Percentiles rank a stretch among this genome's conserved stretches.
phyloP scores from a whole-genome alignment of 2,329 filamentous ascomycete species.

The Phaeoacremonium minimum region DNA sequence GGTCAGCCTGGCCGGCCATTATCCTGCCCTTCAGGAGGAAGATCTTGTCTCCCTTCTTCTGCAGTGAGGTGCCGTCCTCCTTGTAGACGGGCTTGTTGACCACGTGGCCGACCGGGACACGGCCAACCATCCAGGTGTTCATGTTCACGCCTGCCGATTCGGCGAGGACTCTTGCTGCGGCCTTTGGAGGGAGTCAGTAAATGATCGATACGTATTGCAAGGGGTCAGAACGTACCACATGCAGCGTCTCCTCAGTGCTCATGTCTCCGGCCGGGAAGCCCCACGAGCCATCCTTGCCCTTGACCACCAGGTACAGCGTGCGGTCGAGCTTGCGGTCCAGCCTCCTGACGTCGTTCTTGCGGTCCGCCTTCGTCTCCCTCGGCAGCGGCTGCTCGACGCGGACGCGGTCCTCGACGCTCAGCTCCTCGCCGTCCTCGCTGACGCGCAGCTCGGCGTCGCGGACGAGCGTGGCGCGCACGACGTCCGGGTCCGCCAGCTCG shows the following conservation, averaged over 20 bases:
- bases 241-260: slow-evolving; percentile 68
- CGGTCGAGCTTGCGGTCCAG: slow-evolving; percentile 74
- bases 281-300: slow-evolving; percentile 69
- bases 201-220: neutral
- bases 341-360: slow-evolving; percentile 67
- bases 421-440: slow-evolving; percentile 56
- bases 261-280: slow-evolving; percentile 74
- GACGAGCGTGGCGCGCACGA: slow-evolving; percentile 64
- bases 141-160: slow-evolving; percentile 85
- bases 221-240: slow-evolving; percentile 60
- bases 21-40: slow-evolving; percentile 97
- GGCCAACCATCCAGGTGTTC: slow-evolving; percentile 97
- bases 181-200: slow-evolving; percentile 43
- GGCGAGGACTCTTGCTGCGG: slow-evolving; percentile 73
- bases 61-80: slow-evolving; percentile 32
- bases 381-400: slow-evolving; percentile 66
- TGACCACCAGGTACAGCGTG: slow-evolving; percentile 85
- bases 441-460: slow-evolving; percentile 68
- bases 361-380: slow-evolving; percentile 74
- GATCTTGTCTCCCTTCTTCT: slow-evolving; percentile 66
- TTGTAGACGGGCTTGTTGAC: slow-evolving; percentile 48
- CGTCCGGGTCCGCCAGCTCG: slow-evolving; percentile 57
- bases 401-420: slow-evolving; percentile 54
- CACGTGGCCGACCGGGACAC: slow-evolving; percentile 80
- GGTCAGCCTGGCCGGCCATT: slow-evolving; percentile 90